Base-by-base conservation (phyloP, 2,329 filamentous ascomycete genomes). In the Bimuria novae-zelandiae region DNA sequence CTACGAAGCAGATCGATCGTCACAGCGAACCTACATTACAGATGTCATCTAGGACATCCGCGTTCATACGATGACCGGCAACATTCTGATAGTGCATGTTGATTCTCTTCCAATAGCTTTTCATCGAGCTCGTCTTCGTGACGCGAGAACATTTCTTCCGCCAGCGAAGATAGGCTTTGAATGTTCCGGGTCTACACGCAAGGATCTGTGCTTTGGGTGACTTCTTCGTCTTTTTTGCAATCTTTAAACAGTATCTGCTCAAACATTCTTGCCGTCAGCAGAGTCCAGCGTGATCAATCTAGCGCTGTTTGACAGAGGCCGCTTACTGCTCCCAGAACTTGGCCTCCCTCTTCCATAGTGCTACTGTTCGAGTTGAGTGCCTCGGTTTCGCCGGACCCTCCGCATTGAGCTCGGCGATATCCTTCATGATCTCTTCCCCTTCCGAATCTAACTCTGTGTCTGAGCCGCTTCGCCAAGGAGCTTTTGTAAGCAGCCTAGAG, bases 131-230 rank as follows among this genome's bases (percentile, higher is more conserved):
- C 23, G 57, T 43, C 33, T 61, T 59, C 33, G 54, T 59, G 19
- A 62, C 29, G 29, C 42, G 49, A 25, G 46, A 57, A 52, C 55
- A 22, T 29, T 59, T 57, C 33, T 54, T 57, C 25, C 47, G 51
- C 60, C 44, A 62, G 30, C 40, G 14, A 22, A 62, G 55, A 52
- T 63, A 61, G 33, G 49, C 51, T 51, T 62, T 60, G 30, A 62
- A 62, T 32, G 23, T 35, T 40, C 41, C 39, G 50, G 39, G 54
- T 51, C 22, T 42, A 16, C 49, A 42, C 16, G 33, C 33, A 23
- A 22, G 57, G 40, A 62, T 51, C 14, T 49, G 45, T 41, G 54
- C 45, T 23, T 59, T 48, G 41, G 39, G 47, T 22, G 47, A 55
- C 12, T 30, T 52, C 51, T 52, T 47, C 8, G 44, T 60, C 43